Evolutionary conservation across 2,329 filamentous ascomycete genomes (phyloP), one percentile per base, ranked within the genome.

Genomic region (Fusarium bactridioides): DNA sequence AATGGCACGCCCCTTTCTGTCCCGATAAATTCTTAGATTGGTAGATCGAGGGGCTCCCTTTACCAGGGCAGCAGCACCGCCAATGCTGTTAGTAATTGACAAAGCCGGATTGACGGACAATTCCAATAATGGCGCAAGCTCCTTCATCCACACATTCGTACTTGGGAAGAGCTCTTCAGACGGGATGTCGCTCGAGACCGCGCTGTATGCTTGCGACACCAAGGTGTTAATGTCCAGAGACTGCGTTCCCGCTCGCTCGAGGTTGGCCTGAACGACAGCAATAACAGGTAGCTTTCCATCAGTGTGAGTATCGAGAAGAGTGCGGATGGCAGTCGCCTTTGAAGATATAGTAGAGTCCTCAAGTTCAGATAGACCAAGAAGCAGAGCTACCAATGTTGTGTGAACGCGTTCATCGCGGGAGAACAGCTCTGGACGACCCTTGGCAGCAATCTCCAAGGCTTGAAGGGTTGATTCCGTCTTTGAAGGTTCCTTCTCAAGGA

Each of bases 11-110:
- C 93, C 93, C 71, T 89, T 88, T 8, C 87, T 84, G 78, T 97
- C 94, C 47, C 91, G 86, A 37, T 83, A 78, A 21, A 87, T 71
- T 9, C 79, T 69, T 29, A 81, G 48, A 76, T 64, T 56, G 12
- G 69, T n/a, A n/a, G 70, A 68, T 50, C 66, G 73, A 31, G 77
- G 60, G 1, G 78, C 61, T 9, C 76, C 72, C 16, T 83, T 79
- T 1, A 92, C 85, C 7, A 97, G 82, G 72, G 92, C 90, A 10
- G 93, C 88, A 2, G 89, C 89, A 7, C 94, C 94, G 1, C 89
- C 90, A 11, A 97, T 84, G 29, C 86, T 87, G 77, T 91, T 95
- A 5, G 92, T 93, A 9, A 97, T 88, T 1, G 93, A 89, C 7
- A 97, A 82, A 1, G 93, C 91, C 10, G 88, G 84, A 67, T 89